phyloP scores from a whole-genome alignment of 306 rosid species.

The Trifolium subterraneum region DNA sequence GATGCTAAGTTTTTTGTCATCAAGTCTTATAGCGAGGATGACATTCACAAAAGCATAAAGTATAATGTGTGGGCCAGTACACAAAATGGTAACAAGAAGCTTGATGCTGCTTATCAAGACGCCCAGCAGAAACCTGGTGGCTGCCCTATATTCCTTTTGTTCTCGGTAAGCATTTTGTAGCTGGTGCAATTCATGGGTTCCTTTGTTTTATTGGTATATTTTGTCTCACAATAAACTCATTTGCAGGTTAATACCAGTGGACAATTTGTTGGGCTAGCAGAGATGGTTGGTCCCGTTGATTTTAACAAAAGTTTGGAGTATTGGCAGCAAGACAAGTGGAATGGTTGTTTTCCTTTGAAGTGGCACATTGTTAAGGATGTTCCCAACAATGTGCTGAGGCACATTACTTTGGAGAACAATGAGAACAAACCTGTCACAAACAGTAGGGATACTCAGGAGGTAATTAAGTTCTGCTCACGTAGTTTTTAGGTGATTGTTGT shows the following conservation, averaged over 20 bases:
- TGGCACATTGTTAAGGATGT: slow-evolving; percentile 97
- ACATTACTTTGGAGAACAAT: slow-evolving; percentile 88
- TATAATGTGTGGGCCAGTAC: slow-evolving; percentile 99
- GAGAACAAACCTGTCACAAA: slow-evolving; percentile 97
- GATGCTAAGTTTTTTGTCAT: slow-evolving; percentile 85
- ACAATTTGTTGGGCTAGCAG: slow-evolving; percentile 95
- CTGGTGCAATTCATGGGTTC: not conserved
- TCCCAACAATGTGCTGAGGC: slow-evolving; percentile 92
- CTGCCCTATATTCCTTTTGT: slow-evolving; percentile 80
- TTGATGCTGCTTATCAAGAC: slow-evolving; percentile 91
- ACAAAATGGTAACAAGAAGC: slow-evolving; percentile 96
- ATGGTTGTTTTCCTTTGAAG: slow-evolving; percentile 92
- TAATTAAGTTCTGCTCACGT: slow-evolving; percentile 24
- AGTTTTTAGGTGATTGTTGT: not conserved
- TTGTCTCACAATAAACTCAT: slow-evolving; percentile 4
- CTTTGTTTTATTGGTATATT: not conserved
- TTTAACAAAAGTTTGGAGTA: slow-evolving; percentile 87
- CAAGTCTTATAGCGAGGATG: slow-evolving; percentile 96
- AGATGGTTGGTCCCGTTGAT: slow-evolving; percentile 95
- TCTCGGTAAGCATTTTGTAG: slow-evolving; percentile 64
- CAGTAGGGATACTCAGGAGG: slow-evolving; percentile 99
- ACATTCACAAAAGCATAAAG: slow-evolving; percentile 94
- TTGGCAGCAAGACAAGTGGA: slow-evolving; percentile 99
- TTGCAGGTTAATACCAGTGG: slow-evolving; percentile 95
- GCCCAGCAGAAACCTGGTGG: slow-evolving; percentile 83